Evolutionary conservation across 2,329 filamentous ascomycete genomes (phyloP).

Genomic region (Aspergillus viridinutans): DNA sequence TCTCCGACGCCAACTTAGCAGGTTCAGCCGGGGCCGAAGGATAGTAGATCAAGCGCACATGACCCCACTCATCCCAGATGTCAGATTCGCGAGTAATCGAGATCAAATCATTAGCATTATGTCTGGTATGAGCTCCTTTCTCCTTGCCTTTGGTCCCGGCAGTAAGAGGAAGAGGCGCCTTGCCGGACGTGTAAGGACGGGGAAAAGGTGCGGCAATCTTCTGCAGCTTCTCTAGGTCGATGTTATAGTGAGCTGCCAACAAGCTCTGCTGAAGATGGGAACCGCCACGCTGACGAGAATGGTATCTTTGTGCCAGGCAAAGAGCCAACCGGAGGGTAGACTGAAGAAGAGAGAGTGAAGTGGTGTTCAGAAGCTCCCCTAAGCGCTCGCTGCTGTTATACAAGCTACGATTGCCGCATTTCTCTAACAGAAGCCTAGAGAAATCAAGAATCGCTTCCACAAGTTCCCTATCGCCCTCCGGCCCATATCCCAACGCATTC

Average conservation of each 20-base stretch:
- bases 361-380: constrained; percentile 84
- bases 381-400: constrained; percentile 91
- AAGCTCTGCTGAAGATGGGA: constrained; percentile 67
- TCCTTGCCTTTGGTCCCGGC: constrained; percentile 71
- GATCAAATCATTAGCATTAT: constrained; percentile 80
- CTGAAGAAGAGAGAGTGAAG: constrained; percentile 72
- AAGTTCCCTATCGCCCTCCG: constrained; percentile 75
- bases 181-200: constrained; percentile 59
- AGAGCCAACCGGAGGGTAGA: constrained; percentile 75
- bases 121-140: constrained; percentile 51
- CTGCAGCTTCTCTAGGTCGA: constrained; percentile 72
- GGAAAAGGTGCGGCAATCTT: constrained; percentile 78
- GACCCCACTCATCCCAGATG: constrained; percentile 72
- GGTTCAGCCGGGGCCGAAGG: constrained; percentile 35
- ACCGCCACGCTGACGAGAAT: constrained; percentile 74
- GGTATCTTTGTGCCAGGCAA: constrained; percentile 86
- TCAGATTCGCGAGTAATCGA: constrained; percentile 60
- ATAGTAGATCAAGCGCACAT: constrained; percentile 79
- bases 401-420: constrained; percentile 93
- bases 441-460: constrained; percentile 78
- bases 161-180: constrained; percentile 47
- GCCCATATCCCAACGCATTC: constrained; percentile 57
- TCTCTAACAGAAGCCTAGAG: constrained; percentile 81
- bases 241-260: constrained; percentile 75
- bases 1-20: constrained; percentile 30